Evolutionary conservation across 2,329 filamentous ascomycete species (phyloP).

Genomic region (Xylariaceae sp.): DNA sequence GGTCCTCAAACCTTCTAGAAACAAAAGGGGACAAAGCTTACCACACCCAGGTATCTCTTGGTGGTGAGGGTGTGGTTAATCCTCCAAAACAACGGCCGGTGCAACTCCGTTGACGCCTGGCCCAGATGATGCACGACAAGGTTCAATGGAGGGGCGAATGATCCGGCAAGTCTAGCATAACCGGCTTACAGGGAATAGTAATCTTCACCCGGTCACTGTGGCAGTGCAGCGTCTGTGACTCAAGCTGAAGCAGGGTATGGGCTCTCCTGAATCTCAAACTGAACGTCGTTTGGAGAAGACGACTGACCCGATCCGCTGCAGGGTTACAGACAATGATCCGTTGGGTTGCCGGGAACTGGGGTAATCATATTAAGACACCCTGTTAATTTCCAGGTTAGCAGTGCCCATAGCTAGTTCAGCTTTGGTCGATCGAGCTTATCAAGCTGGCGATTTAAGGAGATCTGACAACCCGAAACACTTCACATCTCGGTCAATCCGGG

Average conservation of each 20-base stretch:
- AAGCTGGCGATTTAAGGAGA: not conserved
- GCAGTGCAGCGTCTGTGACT: slow-evolving; percentile 11
- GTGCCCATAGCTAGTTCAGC: no score
- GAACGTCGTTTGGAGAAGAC: not conserved
- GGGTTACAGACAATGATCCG: not conserved
- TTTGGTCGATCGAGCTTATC: no score
- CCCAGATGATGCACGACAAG: not conserved
- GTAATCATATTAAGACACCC: no score
- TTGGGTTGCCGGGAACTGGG: not conserved
- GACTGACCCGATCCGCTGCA: not conserved
- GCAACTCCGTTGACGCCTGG: not conserved
- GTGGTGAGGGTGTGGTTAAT: slow-evolving; percentile 13
- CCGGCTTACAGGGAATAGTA: not conserved
- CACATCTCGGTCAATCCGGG: slow-evolving; percentile 6
- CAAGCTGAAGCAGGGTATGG: slow-evolving; percentile 16
- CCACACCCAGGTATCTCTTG: not conserved
- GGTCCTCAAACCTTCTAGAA: slow-evolving; percentile 28
- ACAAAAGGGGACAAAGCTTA: slow-evolving; percentile 15
- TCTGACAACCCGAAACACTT: slow-evolving; percentile 17
- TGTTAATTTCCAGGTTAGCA: not conserved
- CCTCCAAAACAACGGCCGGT: not conserved
- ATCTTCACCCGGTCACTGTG: not conserved
- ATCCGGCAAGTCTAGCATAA: not conserved
- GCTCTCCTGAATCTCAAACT: slow-evolving; percentile 21
- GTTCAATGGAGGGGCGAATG: not conserved